phyloP scores from a whole-genome alignment of 2,329 filamentous ascomycete genomes.

The Nothophaeocryptopus gaeumannii region DNA sequence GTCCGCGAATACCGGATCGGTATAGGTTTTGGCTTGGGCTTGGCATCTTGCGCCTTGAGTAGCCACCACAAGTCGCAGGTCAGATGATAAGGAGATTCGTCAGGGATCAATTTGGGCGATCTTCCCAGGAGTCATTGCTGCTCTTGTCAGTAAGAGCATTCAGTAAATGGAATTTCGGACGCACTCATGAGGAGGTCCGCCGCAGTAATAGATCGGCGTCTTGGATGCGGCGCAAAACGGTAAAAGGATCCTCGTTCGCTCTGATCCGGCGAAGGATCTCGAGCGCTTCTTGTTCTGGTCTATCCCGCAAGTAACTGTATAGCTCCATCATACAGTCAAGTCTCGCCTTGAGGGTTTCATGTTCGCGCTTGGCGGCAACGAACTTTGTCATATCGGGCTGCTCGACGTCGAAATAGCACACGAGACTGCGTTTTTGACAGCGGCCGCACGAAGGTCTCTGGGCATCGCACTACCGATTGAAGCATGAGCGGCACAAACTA shows the following conservation, averaged over 20 bases:
- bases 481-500: not conserved
- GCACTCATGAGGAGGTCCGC: not conserved
- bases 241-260: constrained; percentile 7
- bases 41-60: no score
- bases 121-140: no score
- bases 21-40: no score
- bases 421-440: constrained; percentile 5
- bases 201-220: constrained; percentile 10
- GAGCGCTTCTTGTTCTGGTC: constrained; percentile 3
- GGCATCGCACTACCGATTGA: constrained; percentile 5
- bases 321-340: constrained; percentile 7
- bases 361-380: constrained; percentile 5
- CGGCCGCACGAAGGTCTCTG: constrained; percentile 5
- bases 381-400: constrained; percentile 7
- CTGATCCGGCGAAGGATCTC: constrained; percentile 7
- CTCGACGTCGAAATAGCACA: constrained; percentile 8
- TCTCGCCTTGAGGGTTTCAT: constrained; percentile 5
- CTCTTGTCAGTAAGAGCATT: no score
- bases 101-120: no score
- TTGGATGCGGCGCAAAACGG: constrained; percentile 8
- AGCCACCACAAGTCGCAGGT: no score
- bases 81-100: no score
- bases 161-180: no score
- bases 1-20: no score
- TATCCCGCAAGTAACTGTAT: constrained; percentile 2